Evolutionary conservation across 495 filamentous ascomycete species (phyloP).

Genomic region (Penicillium ucsense): DNA sequence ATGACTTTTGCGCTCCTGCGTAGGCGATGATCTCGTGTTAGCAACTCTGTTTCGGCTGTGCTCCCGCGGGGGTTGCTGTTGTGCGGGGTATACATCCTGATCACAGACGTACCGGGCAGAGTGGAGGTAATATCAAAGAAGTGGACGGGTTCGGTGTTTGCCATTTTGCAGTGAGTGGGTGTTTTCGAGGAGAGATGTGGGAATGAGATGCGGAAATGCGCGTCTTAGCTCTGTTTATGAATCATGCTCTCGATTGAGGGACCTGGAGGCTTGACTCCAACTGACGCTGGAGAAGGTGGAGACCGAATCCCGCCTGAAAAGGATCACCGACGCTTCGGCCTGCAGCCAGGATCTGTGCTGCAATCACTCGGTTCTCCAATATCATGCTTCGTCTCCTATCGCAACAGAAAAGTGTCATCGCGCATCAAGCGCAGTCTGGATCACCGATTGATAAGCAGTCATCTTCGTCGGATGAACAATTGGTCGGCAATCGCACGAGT

Average conservation of each 20-base stretch:
- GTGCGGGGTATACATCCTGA: neutral
- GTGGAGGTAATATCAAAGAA: conserved; percentile 30
- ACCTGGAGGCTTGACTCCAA: neutral
- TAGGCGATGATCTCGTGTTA: neutral
- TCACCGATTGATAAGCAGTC: no score
- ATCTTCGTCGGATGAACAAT: no score
- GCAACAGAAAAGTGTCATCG: no score
- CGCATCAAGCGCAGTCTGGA: no score
- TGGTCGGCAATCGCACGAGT: no score
- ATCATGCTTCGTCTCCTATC: no score
- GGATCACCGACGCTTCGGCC: no score
- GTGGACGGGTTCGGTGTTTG: conserved; percentile 21
- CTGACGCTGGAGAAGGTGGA: no score
- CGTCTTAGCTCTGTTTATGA: neutral
- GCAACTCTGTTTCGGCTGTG: no score
- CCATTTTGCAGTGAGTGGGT: conserved; percentile 11
- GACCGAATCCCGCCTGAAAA: no score
- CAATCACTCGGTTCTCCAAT: no score
- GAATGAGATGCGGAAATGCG: neutral
- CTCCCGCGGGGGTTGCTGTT: neutral
- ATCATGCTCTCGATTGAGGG: neutral
- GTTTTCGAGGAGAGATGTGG: neutral
- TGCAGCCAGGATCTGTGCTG: no score
- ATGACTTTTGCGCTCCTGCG: conserved; percentile 26
- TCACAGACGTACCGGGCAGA: conserved; percentile 19